phyloP scores from a whole-genome alignment of 2,329 filamentous ascomycete species.

The Aspergillus sp. region DNA sequence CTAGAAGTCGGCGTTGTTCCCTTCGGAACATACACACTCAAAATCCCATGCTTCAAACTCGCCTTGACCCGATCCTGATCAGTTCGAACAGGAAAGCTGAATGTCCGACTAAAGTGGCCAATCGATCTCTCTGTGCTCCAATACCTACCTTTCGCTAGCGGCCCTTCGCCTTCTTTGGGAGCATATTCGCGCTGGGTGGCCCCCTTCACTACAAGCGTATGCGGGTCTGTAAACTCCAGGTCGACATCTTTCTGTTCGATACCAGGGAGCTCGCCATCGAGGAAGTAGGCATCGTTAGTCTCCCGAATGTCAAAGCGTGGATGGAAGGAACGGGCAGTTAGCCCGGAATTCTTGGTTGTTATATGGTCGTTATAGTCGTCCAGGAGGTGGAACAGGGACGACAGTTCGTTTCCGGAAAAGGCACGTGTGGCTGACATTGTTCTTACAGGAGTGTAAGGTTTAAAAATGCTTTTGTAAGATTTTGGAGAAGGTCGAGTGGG shows the following conservation, averaged over 20 bases:
- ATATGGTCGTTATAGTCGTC: constrained; percentile 35
- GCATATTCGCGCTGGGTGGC: constrained; percentile 36
- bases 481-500: too few species aligned
- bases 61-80: not conserved
- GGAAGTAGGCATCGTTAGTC: constrained; percentile 38
- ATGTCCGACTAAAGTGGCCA: not conserved
- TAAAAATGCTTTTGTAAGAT: too few species aligned
- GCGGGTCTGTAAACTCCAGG: constrained; percentile 45
- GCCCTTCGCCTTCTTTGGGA: constrained; percentile 33
- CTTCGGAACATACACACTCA: not conserved
- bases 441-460: too few species aligned
- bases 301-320: constrained; percentile 47
- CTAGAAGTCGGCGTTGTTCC: not conserved
- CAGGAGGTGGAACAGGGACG: constrained; percentile 37
- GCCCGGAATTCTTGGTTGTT: constrained; percentile 6
- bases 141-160: not conserved
- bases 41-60: not conserved
- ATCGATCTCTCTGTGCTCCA: not conserved
- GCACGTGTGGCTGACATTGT: not conserved
- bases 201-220: constrained; percentile 45
- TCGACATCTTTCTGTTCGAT: constrained; percentile 43
- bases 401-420: constrained; percentile 1
- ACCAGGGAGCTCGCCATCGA: constrained; percentile 47
- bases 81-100: not conserved
- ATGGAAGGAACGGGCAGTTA: constrained; percentile 28